Evolutionary conservation across 2,329 filamentous ascomycete species (phyloP).

Genomic region (Pochonia chlamydosporia): DNA sequence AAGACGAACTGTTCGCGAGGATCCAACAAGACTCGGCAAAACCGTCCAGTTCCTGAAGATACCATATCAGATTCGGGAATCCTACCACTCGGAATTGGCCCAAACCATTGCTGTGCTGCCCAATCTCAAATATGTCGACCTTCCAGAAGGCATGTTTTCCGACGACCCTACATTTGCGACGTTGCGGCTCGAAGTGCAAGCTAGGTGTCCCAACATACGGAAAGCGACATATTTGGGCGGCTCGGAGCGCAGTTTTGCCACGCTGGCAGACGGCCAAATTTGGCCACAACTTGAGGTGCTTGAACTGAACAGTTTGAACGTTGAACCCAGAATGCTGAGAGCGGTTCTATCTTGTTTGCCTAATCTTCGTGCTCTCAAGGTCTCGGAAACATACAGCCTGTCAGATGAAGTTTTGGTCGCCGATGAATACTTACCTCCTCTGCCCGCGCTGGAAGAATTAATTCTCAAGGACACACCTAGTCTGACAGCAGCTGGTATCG

Average conservation of each 20-base stretch:
- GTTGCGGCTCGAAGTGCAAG: constrained; percentile 78
- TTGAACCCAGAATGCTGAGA: constrained; percentile 66
- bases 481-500: constrained; percentile 66
- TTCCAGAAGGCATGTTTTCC: constrained; percentile 80
- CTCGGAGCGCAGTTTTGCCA: constrained; percentile 70
- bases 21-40: constrained; percentile 60
- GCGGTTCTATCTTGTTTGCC: constrained; percentile 63
- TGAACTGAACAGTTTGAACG: constrained; percentile 60
- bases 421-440: constrained; percentile 59
- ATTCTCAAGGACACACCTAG: constrained; percentile 65
- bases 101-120: constrained; percentile 79
- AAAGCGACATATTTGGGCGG: constrained; percentile 84
- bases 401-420: constrained; percentile 71
- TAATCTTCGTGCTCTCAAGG: constrained; percentile 66
- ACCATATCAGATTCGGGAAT: constrained; percentile 91
- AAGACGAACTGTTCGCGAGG: constrained; percentile 75
- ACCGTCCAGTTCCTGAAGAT: constrained; percentile 77
- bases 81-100: constrained; percentile 76
- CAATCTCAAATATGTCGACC: constrained; percentile 81
- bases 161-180: constrained; percentile 72
- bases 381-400: constrained; percentile 63
- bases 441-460: constrained; percentile 70
- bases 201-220: constrained; percentile 73
- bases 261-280: constrained; percentile 56
- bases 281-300: constrained; percentile 70